Percentiles rank a stretch among this genome's conserved stretches.
These are phyloP conservation scores for Pelargonium australe DNA, from an alignment of 441 rosid species.

Conservation along the genomic window DNA sequence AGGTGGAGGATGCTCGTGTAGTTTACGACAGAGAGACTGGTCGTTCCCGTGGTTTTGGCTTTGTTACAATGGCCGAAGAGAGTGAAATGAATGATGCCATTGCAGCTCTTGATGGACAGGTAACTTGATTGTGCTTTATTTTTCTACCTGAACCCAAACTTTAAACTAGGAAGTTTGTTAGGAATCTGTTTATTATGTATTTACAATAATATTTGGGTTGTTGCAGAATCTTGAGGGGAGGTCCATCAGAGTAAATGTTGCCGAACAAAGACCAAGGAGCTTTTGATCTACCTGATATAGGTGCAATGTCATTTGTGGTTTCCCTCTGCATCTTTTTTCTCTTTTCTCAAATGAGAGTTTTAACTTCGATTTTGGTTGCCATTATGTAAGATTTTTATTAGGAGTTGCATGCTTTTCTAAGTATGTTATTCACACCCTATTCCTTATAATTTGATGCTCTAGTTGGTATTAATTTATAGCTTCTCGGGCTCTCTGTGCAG, in stretches of 20 bases:
- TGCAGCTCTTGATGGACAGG: constrained; percentile 75
- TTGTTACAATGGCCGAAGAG: constrained; percentile 58
- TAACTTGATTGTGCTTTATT: constrained; percentile 15
- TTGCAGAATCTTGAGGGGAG: constrained; percentile 18
- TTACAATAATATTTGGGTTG: neutral
- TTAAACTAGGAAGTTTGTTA: neutral
- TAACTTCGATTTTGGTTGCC: constrained; percentile 13
- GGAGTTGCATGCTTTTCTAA: constrained; percentile 14
- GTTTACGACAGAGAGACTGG: constrained; percentile 56
- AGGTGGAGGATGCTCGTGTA: constrained; percentile 52
- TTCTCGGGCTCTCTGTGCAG: neutral
- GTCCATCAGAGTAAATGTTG: constrained; percentile 57
- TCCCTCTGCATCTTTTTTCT: neutral
- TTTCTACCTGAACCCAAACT: neutral
- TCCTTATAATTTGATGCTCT: constrained; percentile 12
- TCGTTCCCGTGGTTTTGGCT: constrained; percentile 73
- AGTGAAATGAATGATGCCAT: constrained; percentile 66
- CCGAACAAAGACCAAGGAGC: constrained; percentile 58
- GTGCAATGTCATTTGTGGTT: constrained; percentile 2
- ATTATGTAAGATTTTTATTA: constrained; percentile 12
- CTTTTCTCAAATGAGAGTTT: constrained; percentile 21
- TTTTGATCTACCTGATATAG: constrained; percentile 16
- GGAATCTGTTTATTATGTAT: neutral
- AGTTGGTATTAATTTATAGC: constrained; percentile 8
- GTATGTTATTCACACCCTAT: neutral